Evolutionary conservation across 345 rosid genomes (phyloP), one percentile per base, ranked within the genome.

Genomic region (Xanthoceras sorbifolium): DNA sequence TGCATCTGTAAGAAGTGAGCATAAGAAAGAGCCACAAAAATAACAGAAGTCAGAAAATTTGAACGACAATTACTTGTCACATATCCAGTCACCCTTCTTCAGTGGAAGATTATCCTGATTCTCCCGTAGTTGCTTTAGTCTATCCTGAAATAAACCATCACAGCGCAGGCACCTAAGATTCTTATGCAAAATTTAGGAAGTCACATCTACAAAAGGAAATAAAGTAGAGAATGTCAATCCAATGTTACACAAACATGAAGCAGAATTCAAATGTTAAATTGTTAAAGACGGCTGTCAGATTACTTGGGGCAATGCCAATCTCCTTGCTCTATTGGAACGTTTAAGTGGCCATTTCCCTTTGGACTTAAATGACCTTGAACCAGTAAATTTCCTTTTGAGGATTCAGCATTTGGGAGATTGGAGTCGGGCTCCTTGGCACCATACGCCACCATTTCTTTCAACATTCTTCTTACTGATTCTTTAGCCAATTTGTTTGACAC

Each of bases 71-170:
- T 82, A 95, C 97, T 82, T 86, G 69, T 84, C 86, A 71, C 97
- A 95, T 62, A 90, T 82, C 99, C 99, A 95, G 73, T 95, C 99
- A 75, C 98, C 99, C 84, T 89, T 91, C 89, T 95, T 95, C 78
- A 90, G 57, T 5, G 96, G 98, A 69, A 90, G 92, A 83, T 90
- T 89, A 67, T 92, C 91, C 76, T 85, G 91, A 76, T 89, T 90
- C 81, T 88, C 89, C 50, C 64, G 75, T 38, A 91, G 79, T 75
- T 86, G 91, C 80, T 79, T 85, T 62, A 95, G 74, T 79, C 86
- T 92, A 77, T 92, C 97, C 77, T 87, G 85, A 32, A 69, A 88
- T 42, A 92, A 83, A 32, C 77, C 73, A 80, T 85, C 88, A 74
- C 97, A 93, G 0, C 87, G 83, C 85, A 91, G 84, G 82, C 98